phyloP scores from a whole-genome alignment of 78 protist species.

The Dictyostelium firmibasis region DNA sequence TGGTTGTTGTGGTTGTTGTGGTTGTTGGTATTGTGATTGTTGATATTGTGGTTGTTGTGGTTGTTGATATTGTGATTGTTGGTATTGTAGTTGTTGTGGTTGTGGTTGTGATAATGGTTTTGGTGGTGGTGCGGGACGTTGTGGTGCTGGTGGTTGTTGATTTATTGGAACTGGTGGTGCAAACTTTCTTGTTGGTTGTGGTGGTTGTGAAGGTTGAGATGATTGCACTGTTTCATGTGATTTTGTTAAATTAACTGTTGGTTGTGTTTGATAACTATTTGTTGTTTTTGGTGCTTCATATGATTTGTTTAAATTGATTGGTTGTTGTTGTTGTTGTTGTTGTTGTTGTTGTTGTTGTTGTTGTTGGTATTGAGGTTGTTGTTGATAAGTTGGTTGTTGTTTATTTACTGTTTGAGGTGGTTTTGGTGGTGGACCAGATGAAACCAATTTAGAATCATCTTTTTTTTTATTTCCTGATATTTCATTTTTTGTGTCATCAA shows the following conservation, averaged over 20 bases:
- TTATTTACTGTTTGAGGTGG: not conserved
- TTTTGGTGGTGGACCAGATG: conserved; percentile 4
- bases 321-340: conserved; percentile 9
- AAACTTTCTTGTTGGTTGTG: not conserved
- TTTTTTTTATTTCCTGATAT: not conserved
- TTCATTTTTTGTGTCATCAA: not conserved
- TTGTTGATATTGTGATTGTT: not conserved
- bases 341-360: not conserved
- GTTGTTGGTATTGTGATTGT: not conserved
- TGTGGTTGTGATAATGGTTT: not conserved
- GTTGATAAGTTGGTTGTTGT: not conserved
- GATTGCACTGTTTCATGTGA: not conserved
- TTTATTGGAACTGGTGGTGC: not conserved
- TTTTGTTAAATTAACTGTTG: not conserved
- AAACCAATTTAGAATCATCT: not conserved
- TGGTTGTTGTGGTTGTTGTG: not conserved
- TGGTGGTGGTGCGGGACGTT: conserved; percentile 18
- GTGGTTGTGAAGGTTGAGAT: not conserved
- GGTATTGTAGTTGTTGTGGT: not conserved
- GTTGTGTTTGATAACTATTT: not conserved
- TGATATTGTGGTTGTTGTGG: not conserved
- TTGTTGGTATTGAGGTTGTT: not conserved
- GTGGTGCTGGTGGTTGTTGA: not conserved
- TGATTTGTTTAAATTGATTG: not conserved
- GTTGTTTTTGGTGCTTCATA: conserved; percentile 1